A percentile compares a stretch with the other conserved stretches of the same genome.
Conservation (phyloP, 2,329 filamentous ascomycete genomes). For the Penicillium palitans region DNA sequence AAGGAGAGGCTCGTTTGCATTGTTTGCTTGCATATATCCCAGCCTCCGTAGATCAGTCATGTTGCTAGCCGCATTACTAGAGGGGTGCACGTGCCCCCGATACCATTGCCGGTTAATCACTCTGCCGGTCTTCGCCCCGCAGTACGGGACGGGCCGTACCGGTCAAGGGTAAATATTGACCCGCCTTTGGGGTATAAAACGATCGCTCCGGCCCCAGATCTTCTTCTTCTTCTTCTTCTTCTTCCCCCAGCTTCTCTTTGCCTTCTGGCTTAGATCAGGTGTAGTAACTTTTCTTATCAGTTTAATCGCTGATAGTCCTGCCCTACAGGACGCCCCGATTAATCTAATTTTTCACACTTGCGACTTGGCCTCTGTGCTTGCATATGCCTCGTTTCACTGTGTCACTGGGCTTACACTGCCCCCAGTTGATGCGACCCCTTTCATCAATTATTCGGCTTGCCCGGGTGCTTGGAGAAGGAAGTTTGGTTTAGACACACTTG, state of each 20-base stretch:
- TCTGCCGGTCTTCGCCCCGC: too few relatives aligned
- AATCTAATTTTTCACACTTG: conserved; percentile 70
- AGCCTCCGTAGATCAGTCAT: too few relatives aligned
- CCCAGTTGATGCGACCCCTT: conserved; percentile 65
- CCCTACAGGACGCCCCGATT: conserved; percentile 70
- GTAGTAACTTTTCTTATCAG: conserved; percentile 97
- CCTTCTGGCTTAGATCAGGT: conserved; percentile 78
- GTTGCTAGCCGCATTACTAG: too few relatives aligned
- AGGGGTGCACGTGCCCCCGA: too few relatives aligned
- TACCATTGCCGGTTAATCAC: too few relatives aligned
- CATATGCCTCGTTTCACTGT: conserved; percentile 64
- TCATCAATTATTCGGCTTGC: conserved; percentile 50
- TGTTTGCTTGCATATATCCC: too few relatives aligned
- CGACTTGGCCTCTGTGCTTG: conserved; percentile 67
- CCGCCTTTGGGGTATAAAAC: neutral
- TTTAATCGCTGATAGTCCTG: conserved; percentile 87
- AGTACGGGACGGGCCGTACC: neutral
- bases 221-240: conserved; percentile 43
- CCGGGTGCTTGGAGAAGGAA: neutral
- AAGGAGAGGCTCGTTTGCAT: too few relatives aligned
- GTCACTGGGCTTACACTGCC: conserved; percentile 73
- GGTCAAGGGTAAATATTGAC: too few relatives aligned
- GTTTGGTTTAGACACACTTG: too few relatives aligned
- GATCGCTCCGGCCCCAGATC: conserved; percentile 1
- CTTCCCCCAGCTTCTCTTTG: conserved; percentile 50